Percentiles rank a stretch among this genome's conserved stretches.
These are phyloP conservation scores for Colletotrichum sp. DNA, from an alignment of 2,329 filamentous ascomycete species.

Conservation along the genomic window DNA sequence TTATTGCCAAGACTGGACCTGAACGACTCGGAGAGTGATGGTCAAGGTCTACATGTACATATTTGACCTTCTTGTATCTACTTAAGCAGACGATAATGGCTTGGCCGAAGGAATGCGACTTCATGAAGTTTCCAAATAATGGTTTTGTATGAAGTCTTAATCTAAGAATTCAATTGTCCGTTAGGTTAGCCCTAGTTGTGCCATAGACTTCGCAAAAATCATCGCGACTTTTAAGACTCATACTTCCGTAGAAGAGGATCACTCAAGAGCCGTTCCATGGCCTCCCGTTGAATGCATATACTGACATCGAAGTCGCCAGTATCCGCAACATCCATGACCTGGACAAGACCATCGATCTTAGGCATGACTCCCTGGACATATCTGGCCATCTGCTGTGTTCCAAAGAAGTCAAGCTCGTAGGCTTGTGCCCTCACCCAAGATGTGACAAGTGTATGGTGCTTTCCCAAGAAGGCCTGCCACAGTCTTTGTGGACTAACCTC, in stretches of 20 bases:
- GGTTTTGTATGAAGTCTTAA: neutral
- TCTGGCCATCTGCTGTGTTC: constrained; percentile 24
- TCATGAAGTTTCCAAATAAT: neutral
- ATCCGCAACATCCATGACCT: constrained; percentile 40
- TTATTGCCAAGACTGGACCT: neutral
- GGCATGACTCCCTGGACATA: constrained; percentile 49
- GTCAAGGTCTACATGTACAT: neutral
- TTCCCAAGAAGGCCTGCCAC: constrained; percentile 51
- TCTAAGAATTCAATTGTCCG: neutral
- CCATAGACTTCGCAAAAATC: neutral
- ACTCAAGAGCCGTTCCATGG: constrained; percentile 29
- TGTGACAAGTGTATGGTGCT: constrained; percentile 45
- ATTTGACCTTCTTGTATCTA: neutral
- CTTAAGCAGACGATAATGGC: neutral
- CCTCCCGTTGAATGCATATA: constrained; percentile 33
- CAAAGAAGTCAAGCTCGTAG: constrained; percentile 46
- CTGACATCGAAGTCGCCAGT: constrained; percentile 38
- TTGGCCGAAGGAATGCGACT: neutral
- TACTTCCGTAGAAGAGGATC: constrained; percentile 25
- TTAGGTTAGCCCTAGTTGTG: neutral
- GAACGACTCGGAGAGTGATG: neutral
- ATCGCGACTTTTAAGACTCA: neutral
- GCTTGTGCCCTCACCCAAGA: constrained; percentile 43
- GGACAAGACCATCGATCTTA: constrained; percentile 43
- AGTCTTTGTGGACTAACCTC: constrained; percentile 50